A percentile compares a stretch with the other conserved stretches of the same genome.
phyloP scores from a whole-genome alignment of 1,284 basidiomycete genomes.

The Fomes fomentarius region DNA sequence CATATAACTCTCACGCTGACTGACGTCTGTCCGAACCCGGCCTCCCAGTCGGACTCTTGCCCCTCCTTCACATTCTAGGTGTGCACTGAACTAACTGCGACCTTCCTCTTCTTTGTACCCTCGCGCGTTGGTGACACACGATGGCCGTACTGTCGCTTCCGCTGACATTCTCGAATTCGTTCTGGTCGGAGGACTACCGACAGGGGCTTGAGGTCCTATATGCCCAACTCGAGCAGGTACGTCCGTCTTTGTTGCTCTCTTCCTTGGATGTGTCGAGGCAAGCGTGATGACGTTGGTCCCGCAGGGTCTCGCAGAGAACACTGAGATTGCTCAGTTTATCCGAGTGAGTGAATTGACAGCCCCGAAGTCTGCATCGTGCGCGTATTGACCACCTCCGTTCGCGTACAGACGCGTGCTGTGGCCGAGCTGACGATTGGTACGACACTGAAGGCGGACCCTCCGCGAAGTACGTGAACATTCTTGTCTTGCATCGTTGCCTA shows the following conservation, averaged over 20 bases:
- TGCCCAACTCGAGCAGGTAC: slow-evolving; percentile 77
- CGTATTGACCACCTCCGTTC: slow-evolving; percentile 4
- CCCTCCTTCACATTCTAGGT: not conserved
- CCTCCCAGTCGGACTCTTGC: not conserved
- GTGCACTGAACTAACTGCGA: too few species aligned
- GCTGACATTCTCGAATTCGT: slow-evolving; percentile 85
- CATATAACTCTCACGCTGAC: slow-evolving; percentile 16
- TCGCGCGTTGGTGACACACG: slow-evolving; percentile 4
- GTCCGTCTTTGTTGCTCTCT: slow-evolving; percentile 20
- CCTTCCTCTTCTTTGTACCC: too few species aligned
- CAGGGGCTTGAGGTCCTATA: slow-evolving; percentile 80
- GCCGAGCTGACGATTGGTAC: slow-evolving; percentile 66
- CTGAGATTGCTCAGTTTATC: slow-evolving; percentile 82
- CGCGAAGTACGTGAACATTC: slow-evolving; percentile 45
- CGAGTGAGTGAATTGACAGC: slow-evolving; percentile 53
- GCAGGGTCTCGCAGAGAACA: slow-evolving; percentile 78
- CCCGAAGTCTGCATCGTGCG: not conserved
- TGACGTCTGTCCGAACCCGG: slow-evolving; percentile 6
- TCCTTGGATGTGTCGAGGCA: not conserved
- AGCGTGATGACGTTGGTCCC: slow-evolving; percentile 3
- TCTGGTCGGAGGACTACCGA: slow-evolving; percentile 90
- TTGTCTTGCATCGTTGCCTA: not conserved
- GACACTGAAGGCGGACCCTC: slow-evolving; percentile 55
- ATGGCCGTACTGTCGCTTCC: slow-evolving; percentile 90
- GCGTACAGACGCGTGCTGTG: slow-evolving; percentile 59